Base-by-base conservation (phyloP, 2,329 filamentous ascomycete genomes). In the Penicillium sp. region DNA sequence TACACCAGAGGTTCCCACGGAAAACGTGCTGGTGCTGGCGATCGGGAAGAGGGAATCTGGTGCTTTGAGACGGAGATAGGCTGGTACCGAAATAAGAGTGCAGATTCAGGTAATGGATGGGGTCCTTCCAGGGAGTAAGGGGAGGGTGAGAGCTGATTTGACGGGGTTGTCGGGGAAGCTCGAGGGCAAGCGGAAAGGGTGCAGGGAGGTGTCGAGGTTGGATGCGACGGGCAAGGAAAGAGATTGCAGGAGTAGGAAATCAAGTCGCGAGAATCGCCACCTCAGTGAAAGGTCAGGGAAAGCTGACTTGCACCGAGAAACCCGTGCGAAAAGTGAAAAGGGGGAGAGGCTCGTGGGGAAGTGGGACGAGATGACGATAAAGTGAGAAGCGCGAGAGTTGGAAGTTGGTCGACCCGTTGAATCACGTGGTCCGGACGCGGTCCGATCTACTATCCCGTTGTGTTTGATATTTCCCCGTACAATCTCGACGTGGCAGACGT, bases 1-100 rank as follows among this genome's bases (percentile, higher is more conserved):
- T 88, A 88, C 84, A 89, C 85, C 85, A 80, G 76, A 73, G 77
- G 76, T 79, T 84, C 82, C 76, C 71, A 86, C 88, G 82, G 37
- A 88, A 89, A 90, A 88, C 83, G 81, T 85, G 85, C 82, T 87
- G 84, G 83, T 22, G 18, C 18, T 72, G 65, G 64, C 61, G 63
- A 57, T 61, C 61, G 59, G 52, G 52, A 22, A 55, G 55, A 61
- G 57, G 56, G 56, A 60, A 54, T 56, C 55, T 66, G 64, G 59
- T 65, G 61, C 54, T 62, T 39, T 56, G 49, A 9, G 42, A 50
- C n/a, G n/a, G 46, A 44, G 50, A 51, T 47, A 52, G 47, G 47
- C 54, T 56, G 53, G 66, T 62, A 56, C 56, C 50, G 48, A 57
- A 44, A 44, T 43, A 42, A 40, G 48, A 52, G 51, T 51, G 48